These are phyloP conservation scores for Lathyrus sativus DNA, from an alignment of 306 rosid species.

Conservation along the genomic window DNA sequence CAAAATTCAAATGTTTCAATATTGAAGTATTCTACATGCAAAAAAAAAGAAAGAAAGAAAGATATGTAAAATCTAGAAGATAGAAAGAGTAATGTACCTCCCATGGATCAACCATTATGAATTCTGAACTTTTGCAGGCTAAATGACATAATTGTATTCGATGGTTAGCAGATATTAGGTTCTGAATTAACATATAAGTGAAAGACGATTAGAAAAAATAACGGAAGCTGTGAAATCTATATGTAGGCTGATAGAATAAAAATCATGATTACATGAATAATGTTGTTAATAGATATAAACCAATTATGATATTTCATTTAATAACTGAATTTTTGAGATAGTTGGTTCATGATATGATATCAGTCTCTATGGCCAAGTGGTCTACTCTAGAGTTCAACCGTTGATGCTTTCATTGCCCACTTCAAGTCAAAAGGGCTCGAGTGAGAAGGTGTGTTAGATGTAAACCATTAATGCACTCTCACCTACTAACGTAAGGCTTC, in stretches of 20 bases:
- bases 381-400: slow-evolving; percentile 6
- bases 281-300: slow-evolving; percentile 7
- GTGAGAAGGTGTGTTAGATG: background rate
- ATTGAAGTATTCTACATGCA: slow-evolving; percentile 24
- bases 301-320: background rate
- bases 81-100: slow-evolving; percentile 56
- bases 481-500: background rate
- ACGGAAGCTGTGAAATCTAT: slow-evolving; percentile 15
- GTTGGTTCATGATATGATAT: background rate
- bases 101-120: slow-evolving; percentile 95
- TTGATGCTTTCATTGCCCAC: background rate
- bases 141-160: slow-evolving; percentile 64
- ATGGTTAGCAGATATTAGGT: slow-evolving; percentile 74
- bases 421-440: background rate
- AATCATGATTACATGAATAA: slow-evolving; percentile 8
- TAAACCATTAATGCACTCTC: background rate
- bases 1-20: slow-evolving; percentile 8
- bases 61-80: background rate
- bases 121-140: slow-evolving; percentile 77
- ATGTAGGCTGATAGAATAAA: background rate
- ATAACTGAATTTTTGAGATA: background rate
- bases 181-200: slow-evolving; percentile 46
- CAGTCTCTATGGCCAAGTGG: background rate
- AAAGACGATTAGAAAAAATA: slow-evolving; percentile 26
- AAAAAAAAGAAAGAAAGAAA: background rate